These are phyloP conservation scores for Xylaria sp. DNA, from an alignment of 2,329 filamentous ascomycete genomes.

Conservation along the genomic window DNA sequence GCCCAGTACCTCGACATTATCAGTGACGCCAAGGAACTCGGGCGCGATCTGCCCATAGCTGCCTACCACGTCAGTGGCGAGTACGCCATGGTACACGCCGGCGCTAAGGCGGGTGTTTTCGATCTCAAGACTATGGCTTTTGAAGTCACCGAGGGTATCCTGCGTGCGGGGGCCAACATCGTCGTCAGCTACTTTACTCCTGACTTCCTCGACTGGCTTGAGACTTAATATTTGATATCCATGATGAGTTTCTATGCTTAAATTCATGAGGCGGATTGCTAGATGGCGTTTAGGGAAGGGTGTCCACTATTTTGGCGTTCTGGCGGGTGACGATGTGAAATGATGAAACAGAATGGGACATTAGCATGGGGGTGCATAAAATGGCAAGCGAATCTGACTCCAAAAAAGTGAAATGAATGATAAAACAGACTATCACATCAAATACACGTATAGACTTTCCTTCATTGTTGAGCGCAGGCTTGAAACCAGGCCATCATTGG, in stretches of 20 bases:
- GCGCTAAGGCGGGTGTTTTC: constrained; percentile 94
- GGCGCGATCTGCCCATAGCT: constrained; percentile 89
- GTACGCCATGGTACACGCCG: constrained; percentile 97
- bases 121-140: constrained; percentile 95
- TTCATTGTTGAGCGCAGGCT: neutral
- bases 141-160: constrained; percentile 91
- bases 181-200: constrained; percentile 95
- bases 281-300: constrained; percentile 26
- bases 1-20: constrained; percentile 98
- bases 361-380: constrained; percentile 15
- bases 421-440: neutral
- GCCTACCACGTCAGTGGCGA: constrained; percentile 98
- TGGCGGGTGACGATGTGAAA: constrained; percentile 11
- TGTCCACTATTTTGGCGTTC: constrained; percentile 21
- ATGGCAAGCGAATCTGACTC: constrained; percentile 17
- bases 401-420: neutral
- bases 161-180: constrained; percentile 92
- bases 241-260: neutral
- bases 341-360: constrained; percentile 12
- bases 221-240: constrained; percentile 54
- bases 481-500: neutral
- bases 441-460: neutral
- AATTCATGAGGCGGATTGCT: constrained; percentile 11
- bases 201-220: constrained; percentile 76
- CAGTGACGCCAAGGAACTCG: constrained; percentile 94